Evolutionary conservation across 1,139 yeast species (phyloP), one percentile per base, ranked within the genome.

Genomic region (Diutina ranongensis): DNA sequence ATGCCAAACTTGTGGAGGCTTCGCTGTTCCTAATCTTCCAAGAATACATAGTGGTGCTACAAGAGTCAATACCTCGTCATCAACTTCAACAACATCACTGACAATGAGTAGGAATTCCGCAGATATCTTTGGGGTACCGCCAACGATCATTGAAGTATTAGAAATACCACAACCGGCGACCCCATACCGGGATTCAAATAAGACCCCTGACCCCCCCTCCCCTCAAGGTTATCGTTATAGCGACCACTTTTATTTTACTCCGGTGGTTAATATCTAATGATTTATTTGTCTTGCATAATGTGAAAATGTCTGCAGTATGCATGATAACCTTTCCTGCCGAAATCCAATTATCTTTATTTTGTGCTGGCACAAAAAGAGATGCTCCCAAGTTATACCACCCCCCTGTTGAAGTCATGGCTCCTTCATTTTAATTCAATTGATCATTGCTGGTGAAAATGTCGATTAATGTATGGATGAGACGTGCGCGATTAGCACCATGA

Each of bases 171-270:
- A n/a, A n/a, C n/a, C n/a, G n/a, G n/a, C n/a, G n/a, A n/a, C n/a
- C n/a, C n/a, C n/a, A n/a, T n/a, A n/a, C n/a, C n/a, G n/a, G n/a
- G n/a, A n/a, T n/a, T n/a, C n/a, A n/a, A n/a, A n/a, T n/a, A n/a
- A n/a, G n/a, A n/a, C n/a, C n/a, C n/a, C n/a, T n/a, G n/a, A n/a
- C n/a, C n/a, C n/a, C n/a, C 4, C 34, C 13, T 12, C 34, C 34
- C 7, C 34, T n/a, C 34, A 31, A 31, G 13, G 15, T 15, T 7
- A 7, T 10, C 40, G 40, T 7, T 35, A 35, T 18, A 35, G 40
- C 10, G 40, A 35, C 25, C 25, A 35, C 27, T 35, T 35, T 21
- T 35, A 35, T 18, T 35, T 35, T 35, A 35, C 40, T 4, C 40
- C 40, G 16, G 8, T 35, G 27, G 16, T 22, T 3, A 22, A n/a